These are phyloP conservation scores for Helotiales sp. DNA, from an alignment of 2,329 filamentous ascomycete genomes.

Conservation along the genomic window DNA sequence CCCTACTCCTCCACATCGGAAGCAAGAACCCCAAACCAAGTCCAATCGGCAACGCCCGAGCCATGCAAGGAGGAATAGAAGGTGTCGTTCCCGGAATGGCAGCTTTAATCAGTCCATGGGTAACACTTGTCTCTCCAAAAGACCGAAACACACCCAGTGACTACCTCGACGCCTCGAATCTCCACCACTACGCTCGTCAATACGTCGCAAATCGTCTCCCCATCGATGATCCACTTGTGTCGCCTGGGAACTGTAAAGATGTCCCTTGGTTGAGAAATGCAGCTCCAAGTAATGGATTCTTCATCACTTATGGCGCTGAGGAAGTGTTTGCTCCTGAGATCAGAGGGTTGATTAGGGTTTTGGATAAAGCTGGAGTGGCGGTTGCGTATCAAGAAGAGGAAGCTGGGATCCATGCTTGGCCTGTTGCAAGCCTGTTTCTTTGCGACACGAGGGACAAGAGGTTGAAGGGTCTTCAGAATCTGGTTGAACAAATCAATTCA, in stretches of 20 bases:
- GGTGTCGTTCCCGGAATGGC: conserved; percentile 55
- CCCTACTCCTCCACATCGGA: conserved; percentile 67
- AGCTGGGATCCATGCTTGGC: conserved; percentile 79
- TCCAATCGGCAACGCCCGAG: not conserved
- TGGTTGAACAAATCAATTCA: conserved; percentile 36
- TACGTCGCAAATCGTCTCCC: conserved; percentile 59
- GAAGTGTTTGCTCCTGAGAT: conserved; percentile 78
- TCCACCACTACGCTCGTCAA: conserved; percentile 69
- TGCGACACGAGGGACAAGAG: conserved; percentile 48
- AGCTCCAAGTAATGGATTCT: conserved; percentile 65
- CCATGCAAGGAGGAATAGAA: conserved; percentile 7
- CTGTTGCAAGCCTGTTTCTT: conserved; percentile 64
- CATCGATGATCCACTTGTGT: conserved; percentile 57
- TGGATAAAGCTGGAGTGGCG: conserved; percentile 53
- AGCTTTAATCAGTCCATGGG: conserved; percentile 79
- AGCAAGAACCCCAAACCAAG: conserved; percentile 7
- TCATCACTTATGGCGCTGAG: conserved; percentile 71
- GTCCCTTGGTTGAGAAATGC: conserved; percentile 65
- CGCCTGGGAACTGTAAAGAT: conserved; percentile 71
- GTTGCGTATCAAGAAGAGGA: conserved; percentile 51
- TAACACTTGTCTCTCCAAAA: conserved; percentile 66
- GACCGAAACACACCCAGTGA: conserved; percentile 72
- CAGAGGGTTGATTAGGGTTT: conserved; percentile 54
- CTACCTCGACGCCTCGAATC: conserved; percentile 66
- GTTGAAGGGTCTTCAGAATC: conserved; percentile 48